phyloP scores from a whole-genome alignment of 176 grass and related monocot species.

The Musa schizocarpa region DNA sequence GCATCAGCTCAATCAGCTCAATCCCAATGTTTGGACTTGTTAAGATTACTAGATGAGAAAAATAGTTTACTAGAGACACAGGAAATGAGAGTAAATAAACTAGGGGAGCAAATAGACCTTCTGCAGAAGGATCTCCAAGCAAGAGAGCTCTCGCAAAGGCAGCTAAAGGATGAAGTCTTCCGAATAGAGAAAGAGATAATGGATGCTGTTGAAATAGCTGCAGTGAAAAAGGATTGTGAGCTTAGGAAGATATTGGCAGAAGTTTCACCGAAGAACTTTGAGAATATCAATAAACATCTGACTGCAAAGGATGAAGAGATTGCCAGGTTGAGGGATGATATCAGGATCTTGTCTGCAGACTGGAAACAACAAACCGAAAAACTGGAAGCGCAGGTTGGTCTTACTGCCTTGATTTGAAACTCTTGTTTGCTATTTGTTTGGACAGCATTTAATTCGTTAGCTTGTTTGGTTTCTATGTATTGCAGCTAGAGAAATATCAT shows the following conservation, averaged over 20 bases:
- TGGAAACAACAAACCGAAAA: conserved; percentile 85
- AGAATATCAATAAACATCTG: conserved; percentile 71
- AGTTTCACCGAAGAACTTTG: conserved; percentile 64
- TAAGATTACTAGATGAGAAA: conserved; percentile 75
- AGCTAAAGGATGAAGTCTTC: conserved; percentile 62
- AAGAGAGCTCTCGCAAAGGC: conserved; percentile 61
- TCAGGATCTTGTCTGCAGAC: conserved; percentile 69
- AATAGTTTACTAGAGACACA: conserved; percentile 47
- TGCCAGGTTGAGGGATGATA: conserved; percentile 72
- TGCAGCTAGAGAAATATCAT: conserved; percentile 68
- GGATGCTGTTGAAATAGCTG: conserved; percentile 53
- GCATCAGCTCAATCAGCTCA: conserved; percentile 63
- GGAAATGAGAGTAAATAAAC: conserved; percentile 57
- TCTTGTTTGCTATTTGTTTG: not conserved
- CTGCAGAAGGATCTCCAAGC: conserved; percentile 64
- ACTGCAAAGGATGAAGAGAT: conserved; percentile 72
- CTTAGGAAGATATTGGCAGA: conserved; percentile 66
- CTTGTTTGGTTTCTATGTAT: not conserved
- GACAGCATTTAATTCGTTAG: not conserved
- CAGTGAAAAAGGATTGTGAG: conserved; percentile 44
- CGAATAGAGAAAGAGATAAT: conserved; percentile 62
- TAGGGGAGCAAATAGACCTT: conserved; percentile 55
- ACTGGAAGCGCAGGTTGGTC: conserved; percentile 55
- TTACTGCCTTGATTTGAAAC: not conserved
- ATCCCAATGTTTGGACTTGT: conserved; percentile 47